These are phyloP conservation scores for Verruconis gallopava DNA, from an alignment of 2,329 filamentous ascomycete species.

Conservation along the genomic window DNA sequence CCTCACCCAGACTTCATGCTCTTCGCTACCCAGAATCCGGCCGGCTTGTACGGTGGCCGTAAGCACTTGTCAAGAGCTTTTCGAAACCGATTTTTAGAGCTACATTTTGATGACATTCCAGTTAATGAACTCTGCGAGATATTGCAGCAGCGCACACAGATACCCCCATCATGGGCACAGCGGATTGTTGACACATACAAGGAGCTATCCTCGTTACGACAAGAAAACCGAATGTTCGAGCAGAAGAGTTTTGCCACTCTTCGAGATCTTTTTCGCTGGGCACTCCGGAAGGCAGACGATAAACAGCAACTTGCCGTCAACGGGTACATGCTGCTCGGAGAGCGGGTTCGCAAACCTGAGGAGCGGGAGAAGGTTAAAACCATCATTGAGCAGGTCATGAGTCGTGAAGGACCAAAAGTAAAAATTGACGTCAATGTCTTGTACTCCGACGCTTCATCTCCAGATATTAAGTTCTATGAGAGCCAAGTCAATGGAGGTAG, in stretches of 20 bases:
- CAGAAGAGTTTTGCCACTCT: constrained; percentile 96
- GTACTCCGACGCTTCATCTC: constrained; percentile 42
- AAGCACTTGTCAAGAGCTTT: constrained; percentile 92
- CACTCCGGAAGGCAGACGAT: constrained; percentile 68
- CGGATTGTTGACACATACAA: constrained; percentile 90
- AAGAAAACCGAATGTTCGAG: constrained; percentile 85
- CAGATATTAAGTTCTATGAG: constrained; percentile 25
- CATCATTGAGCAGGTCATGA: constrained; percentile 84
- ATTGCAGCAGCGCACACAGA: constrained; percentile 73
- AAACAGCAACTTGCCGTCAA: constrained; percentile 81
- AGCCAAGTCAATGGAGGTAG: constrained; percentile 12
- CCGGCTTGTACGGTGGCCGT: constrained; percentile 85
- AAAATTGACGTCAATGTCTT: constrained; percentile 60
- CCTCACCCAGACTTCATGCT: constrained; percentile 95
- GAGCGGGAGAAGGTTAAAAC: constrained; percentile 74
- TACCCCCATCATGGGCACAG: constrained; percentile 81
- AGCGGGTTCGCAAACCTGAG: constrained; percentile 82
- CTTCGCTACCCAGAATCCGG: constrained; percentile 94
- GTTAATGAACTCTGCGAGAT: constrained; percentile 89
- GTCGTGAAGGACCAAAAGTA: constrained; percentile 42
- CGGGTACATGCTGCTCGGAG: constrained; percentile 91
- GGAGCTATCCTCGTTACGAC: constrained; percentile 76
- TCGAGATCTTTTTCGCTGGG: constrained; percentile 93
- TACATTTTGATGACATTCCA: constrained; percentile 97
- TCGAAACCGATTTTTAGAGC: constrained; percentile 87